Evolutionary conservation across 768 basidiomycete species (phyloP).

Genomic region (Mycena polygramma): DNA sequence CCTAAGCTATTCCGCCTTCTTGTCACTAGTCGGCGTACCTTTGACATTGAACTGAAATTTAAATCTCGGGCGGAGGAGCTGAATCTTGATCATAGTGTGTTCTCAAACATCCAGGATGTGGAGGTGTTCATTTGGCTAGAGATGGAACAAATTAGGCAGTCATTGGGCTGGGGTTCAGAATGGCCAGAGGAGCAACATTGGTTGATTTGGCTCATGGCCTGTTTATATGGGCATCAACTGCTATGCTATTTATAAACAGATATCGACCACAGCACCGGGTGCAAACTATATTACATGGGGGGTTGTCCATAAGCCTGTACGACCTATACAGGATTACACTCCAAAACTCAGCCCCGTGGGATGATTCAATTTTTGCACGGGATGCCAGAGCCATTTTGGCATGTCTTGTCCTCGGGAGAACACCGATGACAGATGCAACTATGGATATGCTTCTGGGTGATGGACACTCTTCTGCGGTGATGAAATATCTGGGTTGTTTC

Average conservation of each 20-base stretch:
- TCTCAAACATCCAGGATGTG: too few species aligned
- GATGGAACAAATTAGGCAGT: slow-evolving; percentile 24
- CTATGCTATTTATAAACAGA: slow-evolving; percentile 32
- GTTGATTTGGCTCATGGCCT: slow-evolving; percentile 34
- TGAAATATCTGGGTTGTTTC: not conserved
- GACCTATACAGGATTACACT: slow-evolving; percentile 7
- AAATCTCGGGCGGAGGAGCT: too few species aligned
- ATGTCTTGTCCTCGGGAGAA: not conserved
- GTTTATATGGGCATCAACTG: slow-evolving; percentile 43
- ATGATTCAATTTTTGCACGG: not conserved
- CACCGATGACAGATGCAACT: not conserved
- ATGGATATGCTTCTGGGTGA: not conserved
- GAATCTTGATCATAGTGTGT: too few species aligned
- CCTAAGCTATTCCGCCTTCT: too few species aligned
- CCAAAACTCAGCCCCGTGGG: not conserved
- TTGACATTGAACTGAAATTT: not conserved
- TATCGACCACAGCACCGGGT: not conserved
- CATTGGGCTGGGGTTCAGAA: not conserved
- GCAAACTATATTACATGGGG: not conserved
- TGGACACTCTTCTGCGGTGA: not conserved
- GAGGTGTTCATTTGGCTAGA: too few species aligned
- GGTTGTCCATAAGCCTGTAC: not conserved
- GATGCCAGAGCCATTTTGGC: not conserved
- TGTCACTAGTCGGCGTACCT: too few species aligned
- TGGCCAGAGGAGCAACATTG: slow-evolving; percentile 40